Conservation (phyloP, 306 rosid genomes). For the Rosa multiflora region DNA sequence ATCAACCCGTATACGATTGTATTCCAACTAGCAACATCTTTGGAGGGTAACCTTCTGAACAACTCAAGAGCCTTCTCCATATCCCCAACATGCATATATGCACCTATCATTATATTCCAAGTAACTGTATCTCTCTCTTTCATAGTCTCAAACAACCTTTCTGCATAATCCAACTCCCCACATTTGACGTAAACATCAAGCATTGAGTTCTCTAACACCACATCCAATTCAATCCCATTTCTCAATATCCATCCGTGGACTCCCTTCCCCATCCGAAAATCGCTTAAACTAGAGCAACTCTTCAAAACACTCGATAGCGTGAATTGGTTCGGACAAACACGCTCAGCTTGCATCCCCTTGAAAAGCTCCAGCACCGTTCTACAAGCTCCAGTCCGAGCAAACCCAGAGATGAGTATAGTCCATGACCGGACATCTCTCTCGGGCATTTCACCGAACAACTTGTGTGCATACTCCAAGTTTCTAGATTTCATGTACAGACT, state of each 20-base stretch:
- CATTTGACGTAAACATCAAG: slow-evolving; percentile 78
- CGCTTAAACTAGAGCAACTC: slow-evolving; percentile 51
- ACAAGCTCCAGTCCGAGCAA: slow-evolving; percentile 48
- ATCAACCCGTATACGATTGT: slow-evolving; percentile 69
- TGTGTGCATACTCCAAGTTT: slow-evolving; percentile 43
- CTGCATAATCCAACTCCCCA: slow-evolving; percentile 50
- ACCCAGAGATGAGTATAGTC: slow-evolving; percentile 76
- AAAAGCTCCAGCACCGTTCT: slow-evolving; percentile 49
- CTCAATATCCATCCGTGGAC: slow-evolving; percentile 78
- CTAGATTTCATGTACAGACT: slow-evolving; percentile 42
- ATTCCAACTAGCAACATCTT: slow-evolving; percentile 84
- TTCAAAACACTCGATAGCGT: slow-evolving; percentile 64
- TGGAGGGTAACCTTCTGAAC: slow-evolving; percentile 57
- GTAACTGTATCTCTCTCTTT: slow-evolving; percentile 49
- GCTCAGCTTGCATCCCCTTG: slow-evolving; percentile 60
- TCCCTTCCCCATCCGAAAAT: slow-evolving; percentile 54
- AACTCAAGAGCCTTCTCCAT: slow-evolving; percentile 57
- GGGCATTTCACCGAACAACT: slow-evolving; percentile 70
- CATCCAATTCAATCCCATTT: slow-evolving; percentile 64
- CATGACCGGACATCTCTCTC: slow-evolving; percentile 55
- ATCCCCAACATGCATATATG: slow-evolving; percentile 50
- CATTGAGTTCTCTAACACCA: slow-evolving; percentile 64
- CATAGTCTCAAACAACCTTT: slow-evolving; percentile 53
- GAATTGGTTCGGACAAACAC: slow-evolving; percentile 62
- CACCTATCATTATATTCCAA: slow-evolving; percentile 72